Base-by-base conservation (phyloP, 768 basidiomycete genomes). In the Amylocystis lapponica region DNA sequence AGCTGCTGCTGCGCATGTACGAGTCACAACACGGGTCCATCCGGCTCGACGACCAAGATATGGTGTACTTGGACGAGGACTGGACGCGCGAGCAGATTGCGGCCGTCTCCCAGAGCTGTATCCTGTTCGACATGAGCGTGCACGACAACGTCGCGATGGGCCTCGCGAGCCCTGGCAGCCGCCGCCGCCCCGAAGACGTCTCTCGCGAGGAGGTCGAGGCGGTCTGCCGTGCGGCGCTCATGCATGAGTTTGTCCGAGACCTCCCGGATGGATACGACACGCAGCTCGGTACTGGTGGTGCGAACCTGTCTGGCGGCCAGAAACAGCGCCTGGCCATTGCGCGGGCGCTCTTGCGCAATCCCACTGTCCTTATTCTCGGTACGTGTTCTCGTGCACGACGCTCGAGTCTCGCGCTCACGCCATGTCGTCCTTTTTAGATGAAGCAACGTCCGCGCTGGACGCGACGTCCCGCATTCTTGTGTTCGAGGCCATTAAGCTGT, bases 221-320 rank as follows among this genome's bases (percentile, higher is more conserved):
- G 13, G 94, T 91, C 0, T 94, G 92, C 56, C 70, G 76, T n/a
- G 79, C 78, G 7, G 91, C 91, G 0, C 70, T 95, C 59, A 71
- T 97, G 52, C 86, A 95, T 53, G 88, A 90, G 39, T 99, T 94
- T 62, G 73, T 96, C 4, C 63, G 67, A 13, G 86, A 83, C 42
- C 66, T 98, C n/a, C 90, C 89, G 0, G 74, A 83, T 3, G 91
- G 92, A 1, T 97, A 97, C 52, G 87, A 94, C 36, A 95, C 93
- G 0, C 63, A 71, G 23, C 65, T 97, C 2, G 88, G 87, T 1
- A 78, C 68, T 19, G 78, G 74, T 22, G 94, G 92, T 2, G 76
- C 86, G 2, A 79, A 75, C 33, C 64, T 94, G 52, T 91, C 87
- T 49, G 95, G 95, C 12, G 95, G 95, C 2, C 96, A 98, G 70